Evolutionary conservation across 331 rosid species (phyloP).

Genomic region (Malus hybrid): DNA sequence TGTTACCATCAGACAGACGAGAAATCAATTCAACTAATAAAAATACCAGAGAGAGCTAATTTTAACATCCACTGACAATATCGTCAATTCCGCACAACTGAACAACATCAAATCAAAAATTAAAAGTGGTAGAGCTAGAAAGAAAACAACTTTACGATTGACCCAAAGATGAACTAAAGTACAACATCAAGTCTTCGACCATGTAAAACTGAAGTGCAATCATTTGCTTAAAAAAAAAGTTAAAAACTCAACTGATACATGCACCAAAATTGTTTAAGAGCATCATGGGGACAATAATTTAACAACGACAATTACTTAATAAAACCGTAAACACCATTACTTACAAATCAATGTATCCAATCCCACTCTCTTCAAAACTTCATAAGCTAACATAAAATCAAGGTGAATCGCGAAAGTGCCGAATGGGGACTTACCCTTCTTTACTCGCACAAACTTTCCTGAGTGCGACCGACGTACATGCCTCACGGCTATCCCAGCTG

Average conservation of each 20-base stretch:
- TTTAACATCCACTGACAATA: neutral
- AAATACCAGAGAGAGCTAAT: neutral
- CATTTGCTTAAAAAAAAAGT: neutral
- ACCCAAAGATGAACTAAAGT: neutral
- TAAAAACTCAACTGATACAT: neutral
- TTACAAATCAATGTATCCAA: neutral
- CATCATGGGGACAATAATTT: neutral
- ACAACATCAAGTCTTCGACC: no score
- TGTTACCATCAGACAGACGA: slow-evolving; percentile 16
- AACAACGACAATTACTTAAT: neutral
- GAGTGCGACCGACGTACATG: slow-evolving; percentile 85
- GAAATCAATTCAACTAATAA: neutral
- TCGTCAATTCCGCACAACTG: neutral
- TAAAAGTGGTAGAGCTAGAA: neutral
- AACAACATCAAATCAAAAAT: neutral
- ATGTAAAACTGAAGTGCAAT: neutral
- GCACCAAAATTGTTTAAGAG: neutral
- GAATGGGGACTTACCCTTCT: slow-evolving; percentile 61
- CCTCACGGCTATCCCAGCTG: slow-evolving; percentile 66
- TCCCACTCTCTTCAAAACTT: neutral
- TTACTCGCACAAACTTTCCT: slow-evolving; percentile 67
- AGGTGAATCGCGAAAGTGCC: neutral
- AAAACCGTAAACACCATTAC: neutral
- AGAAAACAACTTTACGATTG: no score
- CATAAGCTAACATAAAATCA: neutral